These are phyloP conservation scores for Cryptococcus hybrid DNA, from an alignment of 1,284 basidiomycete genomes.

Conservation along the genomic window DNA sequence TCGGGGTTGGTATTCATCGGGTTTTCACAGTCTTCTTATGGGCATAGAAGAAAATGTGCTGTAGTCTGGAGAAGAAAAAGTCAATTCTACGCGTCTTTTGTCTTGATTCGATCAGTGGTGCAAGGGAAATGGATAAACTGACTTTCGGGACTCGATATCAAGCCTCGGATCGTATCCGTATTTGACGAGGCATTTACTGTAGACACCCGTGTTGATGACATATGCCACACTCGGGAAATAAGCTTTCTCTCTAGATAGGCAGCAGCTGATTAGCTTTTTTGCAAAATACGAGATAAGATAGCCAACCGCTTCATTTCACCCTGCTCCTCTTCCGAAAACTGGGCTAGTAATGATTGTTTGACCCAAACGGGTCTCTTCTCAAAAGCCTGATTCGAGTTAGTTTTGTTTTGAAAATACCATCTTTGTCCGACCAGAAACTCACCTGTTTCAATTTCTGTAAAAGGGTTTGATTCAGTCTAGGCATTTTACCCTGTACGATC, in stretches of 20 bases:
- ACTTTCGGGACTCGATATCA: conserved; percentile 72
- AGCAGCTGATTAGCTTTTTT: too few relatives aligned
- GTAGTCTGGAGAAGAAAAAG: conserved; percentile 9
- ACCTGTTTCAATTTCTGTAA: conserved; percentile 63
- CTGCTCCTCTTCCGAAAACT: conserved; percentile 58
- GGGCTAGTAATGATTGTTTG: conserved; percentile 75
- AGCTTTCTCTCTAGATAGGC: conserved; percentile 47
- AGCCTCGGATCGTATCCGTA: conserved; percentile 87
- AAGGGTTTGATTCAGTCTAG: conserved; percentile 60
- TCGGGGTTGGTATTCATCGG: conserved; percentile 15
- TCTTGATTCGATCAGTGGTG: neutral
- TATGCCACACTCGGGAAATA: conserved; percentile 60
- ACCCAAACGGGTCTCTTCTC: conserved; percentile 83
- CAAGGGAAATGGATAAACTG: conserved; percentile 17
- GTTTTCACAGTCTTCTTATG: conserved; percentile 15
- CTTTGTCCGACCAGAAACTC: conserved; percentile 9
- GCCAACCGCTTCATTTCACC: too few relatives aligned
- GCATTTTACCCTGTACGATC: conserved; percentile 49
- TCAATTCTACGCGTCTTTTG: neutral
- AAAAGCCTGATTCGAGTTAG: conserved; percentile 24
- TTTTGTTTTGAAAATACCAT: conserved; percentile 1
- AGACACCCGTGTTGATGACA: conserved; percentile 89
- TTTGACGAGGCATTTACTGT: conserved; percentile 82
- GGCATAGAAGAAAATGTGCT: conserved; percentile 20
- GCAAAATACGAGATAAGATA: neutral